Conservation (phyloP, 306 rosid species). For the Quercus ilex region DNA sequence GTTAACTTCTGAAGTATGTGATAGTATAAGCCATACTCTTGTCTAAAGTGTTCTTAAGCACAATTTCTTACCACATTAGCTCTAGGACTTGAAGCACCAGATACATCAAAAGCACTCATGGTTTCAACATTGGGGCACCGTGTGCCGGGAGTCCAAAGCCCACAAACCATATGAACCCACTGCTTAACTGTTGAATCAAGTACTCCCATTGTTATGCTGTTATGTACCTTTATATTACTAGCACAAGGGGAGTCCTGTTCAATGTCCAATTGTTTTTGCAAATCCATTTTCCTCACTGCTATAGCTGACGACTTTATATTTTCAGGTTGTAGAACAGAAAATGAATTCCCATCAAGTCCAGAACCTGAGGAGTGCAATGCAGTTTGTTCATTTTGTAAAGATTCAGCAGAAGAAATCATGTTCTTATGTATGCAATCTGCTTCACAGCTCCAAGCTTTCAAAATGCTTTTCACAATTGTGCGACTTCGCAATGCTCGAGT, state of each 20-base stretch:
- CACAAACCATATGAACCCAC: slow-evolving; percentile 83
- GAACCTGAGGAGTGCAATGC: slow-evolving; percentile 23
- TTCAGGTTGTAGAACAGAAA: slow-evolving; percentile 10
- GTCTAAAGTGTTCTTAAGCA: background rate
- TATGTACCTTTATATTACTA: slow-evolving; percentile 29
- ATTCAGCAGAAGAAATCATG: slow-evolving; percentile 15
- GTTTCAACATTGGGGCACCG: slow-evolving; percentile 69
- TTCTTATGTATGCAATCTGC: slow-evolving; percentile 24
- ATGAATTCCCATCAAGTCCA: slow-evolving; percentile 19
- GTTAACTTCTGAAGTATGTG: background rate
- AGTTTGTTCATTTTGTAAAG: slow-evolving; percentile 19
- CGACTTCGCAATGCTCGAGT: slow-evolving; percentile 49
- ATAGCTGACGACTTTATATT: slow-evolving; percentile 9
- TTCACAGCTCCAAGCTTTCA: slow-evolving; percentile 47
- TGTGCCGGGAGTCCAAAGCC: slow-evolving; percentile 78
- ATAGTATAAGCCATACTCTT: background rate
- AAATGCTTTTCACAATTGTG: slow-evolving; percentile 44
- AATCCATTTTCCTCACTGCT: slow-evolving; percentile 20
- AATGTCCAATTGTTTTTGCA: slow-evolving; percentile 4
- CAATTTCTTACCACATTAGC: slow-evolving; percentile 42
- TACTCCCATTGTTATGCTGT: slow-evolving; percentile 54
- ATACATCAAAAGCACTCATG: slow-evolving; percentile 76
- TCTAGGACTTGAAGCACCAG: slow-evolving; percentile 44
- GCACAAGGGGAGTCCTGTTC: slow-evolving; percentile 1
- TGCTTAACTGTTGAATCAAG: slow-evolving; percentile 55